Evolutionary conservation across 768 basidiomycete genomes (phyloP).

Genomic region (Pseudohyphozyma bogoriensis): DNA sequence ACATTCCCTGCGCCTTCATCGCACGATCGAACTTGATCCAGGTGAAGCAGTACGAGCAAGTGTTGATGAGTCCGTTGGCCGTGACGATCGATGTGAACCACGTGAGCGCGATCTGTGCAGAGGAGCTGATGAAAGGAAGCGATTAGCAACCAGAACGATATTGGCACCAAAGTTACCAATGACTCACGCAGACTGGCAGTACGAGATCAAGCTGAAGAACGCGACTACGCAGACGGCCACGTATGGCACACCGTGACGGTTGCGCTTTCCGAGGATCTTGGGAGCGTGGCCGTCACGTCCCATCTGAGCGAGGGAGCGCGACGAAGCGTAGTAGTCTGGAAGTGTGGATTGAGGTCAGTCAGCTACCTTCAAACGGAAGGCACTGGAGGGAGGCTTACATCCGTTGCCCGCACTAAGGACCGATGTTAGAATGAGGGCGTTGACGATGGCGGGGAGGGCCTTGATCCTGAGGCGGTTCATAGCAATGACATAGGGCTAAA

Average conservation of each 20-base stretch:
- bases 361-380: background rate
- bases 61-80: background rate
- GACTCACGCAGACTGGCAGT: background rate
- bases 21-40: background rate
- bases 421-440: conserved; percentile 12
- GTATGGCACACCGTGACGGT: conserved; percentile 35
- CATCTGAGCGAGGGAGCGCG: conserved; percentile 35
- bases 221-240: conserved; percentile 33
- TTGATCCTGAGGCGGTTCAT: conserved; percentile 32
- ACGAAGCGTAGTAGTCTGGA: conserved; percentile 32
- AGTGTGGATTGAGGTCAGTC: conserved; percentile 7
- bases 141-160: background rate
- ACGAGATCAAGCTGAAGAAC: conserved; percentile 45
- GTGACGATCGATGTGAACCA: background rate
- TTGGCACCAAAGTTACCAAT: too few species aligned
- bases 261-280: conserved; percentile 31
- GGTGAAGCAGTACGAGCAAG: background rate
- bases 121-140: background rate
- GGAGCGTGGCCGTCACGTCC: conserved; percentile 36
- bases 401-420: background rate
- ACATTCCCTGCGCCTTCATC: conserved; percentile 38
- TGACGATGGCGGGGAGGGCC: conserved; percentile 25
- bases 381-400: too few species aligned
- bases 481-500: conserved; percentile 70
- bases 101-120: background rate